Percentiles rank a stretch among this genome's conserved stretches.
phyloP scores from a whole-genome alignment of 768 basidiomycete species.

The Phaffia tasmanica region DNA sequence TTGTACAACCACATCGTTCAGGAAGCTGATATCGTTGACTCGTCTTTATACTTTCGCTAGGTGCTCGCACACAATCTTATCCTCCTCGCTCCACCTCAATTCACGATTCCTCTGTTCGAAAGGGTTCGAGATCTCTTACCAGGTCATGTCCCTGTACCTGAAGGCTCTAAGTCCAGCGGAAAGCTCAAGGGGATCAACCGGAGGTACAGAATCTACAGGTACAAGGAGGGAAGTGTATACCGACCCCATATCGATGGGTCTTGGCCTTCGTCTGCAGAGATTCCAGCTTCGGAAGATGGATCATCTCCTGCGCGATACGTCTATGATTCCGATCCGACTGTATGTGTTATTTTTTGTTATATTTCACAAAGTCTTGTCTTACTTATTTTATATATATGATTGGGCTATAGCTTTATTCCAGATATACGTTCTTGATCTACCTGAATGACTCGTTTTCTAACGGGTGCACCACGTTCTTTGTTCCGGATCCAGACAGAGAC shows the following conservation, averaged over 20 bases:
- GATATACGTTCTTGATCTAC: constrained; percentile 36
- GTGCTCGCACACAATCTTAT: constrained; percentile 27
- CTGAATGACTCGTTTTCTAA: constrained; percentile 39
- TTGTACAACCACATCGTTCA: background rate
- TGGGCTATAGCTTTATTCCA: constrained; percentile 19
- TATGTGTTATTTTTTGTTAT: background rate
- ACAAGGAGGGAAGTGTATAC: constrained; percentile 19
- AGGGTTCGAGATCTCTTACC: constrained; percentile 18
- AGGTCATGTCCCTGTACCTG: constrained; percentile 10
- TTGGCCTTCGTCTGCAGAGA: constrained; percentile 23
- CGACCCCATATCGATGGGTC: constrained; percentile 25
- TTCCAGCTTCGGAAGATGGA: constrained; percentile 15
- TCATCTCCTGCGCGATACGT: constrained; percentile 13
- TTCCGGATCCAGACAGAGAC: constrained; percentile 41
- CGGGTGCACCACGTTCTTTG: constrained; percentile 50
- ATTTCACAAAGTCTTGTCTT: background rate
- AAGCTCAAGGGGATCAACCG: constrained; percentile 22
- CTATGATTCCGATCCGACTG: constrained; percentile 23
- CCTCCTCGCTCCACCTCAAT: constrained; percentile 19
- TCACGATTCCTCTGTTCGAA: constrained; percentile 17
- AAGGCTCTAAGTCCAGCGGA: constrained; percentile 12
- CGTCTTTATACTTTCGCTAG: background rate
- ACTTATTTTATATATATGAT: background rate
- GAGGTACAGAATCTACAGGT: constrained; percentile 23
- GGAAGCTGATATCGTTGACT: background rate